These are phyloP conservation scores for Serendipita vermifera DNA, from an alignment of 768 basidiomycete species.

Conservation along the genomic window DNA sequence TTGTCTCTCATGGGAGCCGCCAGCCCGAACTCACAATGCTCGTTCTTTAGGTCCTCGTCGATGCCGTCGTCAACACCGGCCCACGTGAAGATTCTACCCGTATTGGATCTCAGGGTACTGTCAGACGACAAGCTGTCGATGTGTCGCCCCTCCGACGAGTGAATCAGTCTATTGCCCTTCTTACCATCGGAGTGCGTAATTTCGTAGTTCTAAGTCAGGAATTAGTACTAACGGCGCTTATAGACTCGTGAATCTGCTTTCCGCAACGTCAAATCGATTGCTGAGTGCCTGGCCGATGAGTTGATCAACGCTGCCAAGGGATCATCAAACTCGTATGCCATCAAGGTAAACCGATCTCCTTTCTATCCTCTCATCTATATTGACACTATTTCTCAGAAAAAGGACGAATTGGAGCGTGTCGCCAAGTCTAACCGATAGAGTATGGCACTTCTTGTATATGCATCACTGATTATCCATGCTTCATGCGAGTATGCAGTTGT, in stretches of 20 bases:
- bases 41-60: conserved; percentile 64
- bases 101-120: conserved; percentile 99
- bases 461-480: no score
- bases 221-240: conserved; percentile 8
- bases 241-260: conserved; percentile 99
- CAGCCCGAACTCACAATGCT: background rate
- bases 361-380: background rate
- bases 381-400: conserved; percentile 50
- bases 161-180: conserved; percentile 91
- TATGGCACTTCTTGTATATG: no score
- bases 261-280: conserved; percentile 99
- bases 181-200: conserved; percentile 82
- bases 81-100: conserved; percentile 99
- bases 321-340: conserved; percentile 99
- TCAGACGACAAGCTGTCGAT: conserved; percentile 98
- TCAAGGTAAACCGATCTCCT: conserved; percentile 53
- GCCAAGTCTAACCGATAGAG: conserved; percentile 99
- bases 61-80: conserved; percentile 98
- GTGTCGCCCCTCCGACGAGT: conserved; percentile 96
- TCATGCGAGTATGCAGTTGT: no score
- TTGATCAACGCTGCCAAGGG: conserved; percentile 99
- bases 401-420: conserved; percentile 99
- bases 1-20: conserved; percentile 17
- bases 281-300: conserved; percentile 97
- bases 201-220: background rate